Evolutionary conservation across 179 eudicot genomes (phyloP).

Genomic region (Pouteria campechiana): DNA sequence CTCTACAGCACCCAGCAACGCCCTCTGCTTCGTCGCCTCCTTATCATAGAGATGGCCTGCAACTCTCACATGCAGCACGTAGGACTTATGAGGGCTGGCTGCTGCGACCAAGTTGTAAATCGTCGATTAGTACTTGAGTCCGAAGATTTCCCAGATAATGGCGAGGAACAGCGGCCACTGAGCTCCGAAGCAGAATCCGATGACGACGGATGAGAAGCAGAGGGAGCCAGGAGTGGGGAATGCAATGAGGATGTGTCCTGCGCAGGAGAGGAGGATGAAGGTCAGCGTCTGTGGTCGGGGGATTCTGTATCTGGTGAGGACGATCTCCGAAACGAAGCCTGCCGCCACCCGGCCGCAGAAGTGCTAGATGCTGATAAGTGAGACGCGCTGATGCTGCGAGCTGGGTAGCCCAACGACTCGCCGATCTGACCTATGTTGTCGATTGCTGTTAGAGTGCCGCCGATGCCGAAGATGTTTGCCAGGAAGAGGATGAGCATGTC

Average conservation of each 20-base stretch:
- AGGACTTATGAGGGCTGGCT: slow-evolving; percentile 30
- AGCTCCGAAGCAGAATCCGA: slow-evolving; percentile 36
- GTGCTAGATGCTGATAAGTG: slow-evolving; percentile 31
- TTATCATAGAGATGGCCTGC: slow-evolving; percentile 24
- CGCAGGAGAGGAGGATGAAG: slow-evolving; percentile 14
- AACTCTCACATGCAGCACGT: slow-evolving; percentile 22
- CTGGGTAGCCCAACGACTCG: slow-evolving; percentile 14
- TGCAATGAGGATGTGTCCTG: slow-evolving; percentile 25
- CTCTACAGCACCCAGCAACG: slow-evolving; percentile 5
- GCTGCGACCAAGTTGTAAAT: slow-evolving; percentile 27
- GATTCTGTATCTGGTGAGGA: slow-evolving; percentile 17
- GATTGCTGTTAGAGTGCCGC: slow-evolving; percentile 27
- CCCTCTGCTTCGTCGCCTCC: slow-evolving; percentile 24
- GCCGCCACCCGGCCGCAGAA: slow-evolving; percentile 27
- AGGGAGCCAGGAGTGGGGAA: slow-evolving; percentile 17
- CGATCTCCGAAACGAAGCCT: slow-evolving; percentile 19
- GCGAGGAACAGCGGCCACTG: slow-evolving; percentile 45
- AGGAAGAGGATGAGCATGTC: slow-evolving; percentile 25
- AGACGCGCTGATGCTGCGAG: slow-evolving; percentile 17
- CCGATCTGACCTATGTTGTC: slow-evolving; percentile 34
- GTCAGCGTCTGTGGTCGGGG: slow-evolving; percentile 23
- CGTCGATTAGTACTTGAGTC: slow-evolving; percentile 36
- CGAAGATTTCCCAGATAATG: slow-evolving; percentile 30
- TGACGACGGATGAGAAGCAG: slow-evolving; percentile 24
- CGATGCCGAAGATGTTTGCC: slow-evolving; percentile 21